phyloP scores from a whole-genome alignment of 768 basidiomycete species.

The Leccinum boreale region DNA sequence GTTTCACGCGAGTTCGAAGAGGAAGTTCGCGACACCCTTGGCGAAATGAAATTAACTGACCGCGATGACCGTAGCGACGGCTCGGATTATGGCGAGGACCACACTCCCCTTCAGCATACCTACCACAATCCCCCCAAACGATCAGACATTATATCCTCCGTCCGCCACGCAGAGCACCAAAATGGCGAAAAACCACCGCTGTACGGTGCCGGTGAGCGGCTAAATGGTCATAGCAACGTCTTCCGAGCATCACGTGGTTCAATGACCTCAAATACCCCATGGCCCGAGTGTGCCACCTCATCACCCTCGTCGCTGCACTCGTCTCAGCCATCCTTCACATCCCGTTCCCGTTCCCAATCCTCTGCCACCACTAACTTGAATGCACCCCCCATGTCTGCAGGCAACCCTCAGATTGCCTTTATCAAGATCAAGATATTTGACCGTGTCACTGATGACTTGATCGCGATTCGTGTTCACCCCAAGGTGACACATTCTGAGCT shows the following conservation, averaged over 20 bases:
- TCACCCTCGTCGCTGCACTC: constrained; percentile 51
- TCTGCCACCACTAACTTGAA: constrained; percentile 49
- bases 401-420: constrained; percentile 81
- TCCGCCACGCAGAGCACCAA: constrained; percentile 29
- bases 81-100: constrained; percentile 63
- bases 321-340: constrained; percentile 49
- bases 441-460: constrained; percentile 87
- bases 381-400: constrained; percentile 71
- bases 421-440: constrained; percentile 99
- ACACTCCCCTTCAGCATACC: constrained; percentile 33
- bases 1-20: constrained; percentile 37
- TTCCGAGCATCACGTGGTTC: constrained; percentile 33
- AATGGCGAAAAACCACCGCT: constrained; percentile 31
- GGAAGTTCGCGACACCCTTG: constrained; percentile 49
- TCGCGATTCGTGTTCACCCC: constrained; percentile 96
- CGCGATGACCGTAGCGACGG: constrained; percentile 52
- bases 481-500: constrained; percentile 81
- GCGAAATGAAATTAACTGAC: constrained; percentile 45
- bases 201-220: constrained; percentile 25
- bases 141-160: constrained; percentile 47
- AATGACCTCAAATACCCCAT: constrained; percentile 22
- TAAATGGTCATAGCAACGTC: constrained; percentile 15
- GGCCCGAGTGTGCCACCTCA: constrained; percentile 31
- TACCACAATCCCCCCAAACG: constrained; percentile 43
- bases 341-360: constrained; percentile 59